These are phyloP conservation scores for Trichomonas vaginalis DNA, from an alignment of 208 protist genomes.

Conservation along the genomic window DNA sequence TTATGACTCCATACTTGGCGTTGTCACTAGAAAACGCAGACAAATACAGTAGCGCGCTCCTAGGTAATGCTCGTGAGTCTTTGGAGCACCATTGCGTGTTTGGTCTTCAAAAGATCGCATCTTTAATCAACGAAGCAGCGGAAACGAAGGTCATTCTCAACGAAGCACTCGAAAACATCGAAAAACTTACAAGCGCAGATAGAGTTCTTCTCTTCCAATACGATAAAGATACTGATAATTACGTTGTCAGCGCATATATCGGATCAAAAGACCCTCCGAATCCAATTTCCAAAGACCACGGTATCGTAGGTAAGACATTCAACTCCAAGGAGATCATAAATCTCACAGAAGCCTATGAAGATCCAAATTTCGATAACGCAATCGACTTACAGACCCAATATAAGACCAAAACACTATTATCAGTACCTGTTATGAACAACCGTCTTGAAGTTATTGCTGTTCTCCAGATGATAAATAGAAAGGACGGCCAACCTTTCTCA, in stretches of 20 bases:
- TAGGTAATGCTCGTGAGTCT: not conserved
- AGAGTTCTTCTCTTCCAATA: not conserved
- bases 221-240: not conserved
- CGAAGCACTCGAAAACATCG: not conserved
- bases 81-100: not conserved
- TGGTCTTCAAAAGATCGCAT: not conserved
- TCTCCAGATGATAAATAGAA: not conserved
- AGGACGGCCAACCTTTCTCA: not conserved
- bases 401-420: not conserved
- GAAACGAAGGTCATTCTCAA: not conserved
- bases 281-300: not conserved
- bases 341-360: not conserved
- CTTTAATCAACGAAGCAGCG: not conserved
- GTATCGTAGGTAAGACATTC: not conserved
- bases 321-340: not conserved
- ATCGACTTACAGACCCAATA: not conserved
- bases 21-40: not conserved
- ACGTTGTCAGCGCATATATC: not conserved
- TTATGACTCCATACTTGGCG: not conserved
- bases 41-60: not conserved
- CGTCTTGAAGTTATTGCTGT: not conserved
- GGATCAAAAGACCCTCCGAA: not conserved
- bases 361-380: not conserved
- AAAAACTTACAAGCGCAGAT: not conserved
- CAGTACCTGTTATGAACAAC: not conserved